Evolutionary conservation across 495 filamentous ascomycete genomes (phyloP), one percentile per base, ranked within the genome.

Genomic region (Trypethelium eluteriae): DNA sequence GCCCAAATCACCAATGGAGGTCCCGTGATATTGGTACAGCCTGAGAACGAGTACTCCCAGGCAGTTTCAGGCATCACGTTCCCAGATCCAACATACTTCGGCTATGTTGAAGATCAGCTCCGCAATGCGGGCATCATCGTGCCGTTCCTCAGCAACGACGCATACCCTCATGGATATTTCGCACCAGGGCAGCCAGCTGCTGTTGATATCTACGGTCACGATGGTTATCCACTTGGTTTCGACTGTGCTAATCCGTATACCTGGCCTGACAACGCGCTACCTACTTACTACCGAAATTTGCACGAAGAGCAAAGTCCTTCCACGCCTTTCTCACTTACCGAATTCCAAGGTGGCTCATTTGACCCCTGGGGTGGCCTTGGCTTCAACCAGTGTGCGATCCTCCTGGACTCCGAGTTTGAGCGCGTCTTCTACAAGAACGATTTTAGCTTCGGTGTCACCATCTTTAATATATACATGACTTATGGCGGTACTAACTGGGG

Each of bases 381-480:
- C 0, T 91, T 87, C 66, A 82, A 80, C 0, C 78, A 84, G 66
- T 93, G 91, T 69, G 76, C 82, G 38, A 74, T 76, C 34, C 80
- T 91, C 32, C 72, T 90, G 34, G 88, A 88, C 67, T 75, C 84
- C 44, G 86, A 92, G 69, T 90, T 90, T 68, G 86, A 90, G 68
- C 77, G 89, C 39, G 87, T 93, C 3, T 89, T 91, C 70, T 91
- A 92, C 73, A 93, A 92, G 81, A 91, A 93, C 70, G 81, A 86
- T 72, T 86, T 86, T 63, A 84, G 83, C 41, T 84, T 86, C 57
- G 85, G 83, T 39, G 80, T 83, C 39, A 79, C 79, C 1, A 81
- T 89, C 38, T 76, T 89, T 64, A 87, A 86, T 59, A 71, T 89
- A 18, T 90, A 91, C 73, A 92, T 91, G 88, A 70, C 66, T 73